These are phyloP conservation scores for Musa balbisiana DNA, from an alignment of 202 grass and related monocot genomes.

Conservation along the genomic window DNA sequence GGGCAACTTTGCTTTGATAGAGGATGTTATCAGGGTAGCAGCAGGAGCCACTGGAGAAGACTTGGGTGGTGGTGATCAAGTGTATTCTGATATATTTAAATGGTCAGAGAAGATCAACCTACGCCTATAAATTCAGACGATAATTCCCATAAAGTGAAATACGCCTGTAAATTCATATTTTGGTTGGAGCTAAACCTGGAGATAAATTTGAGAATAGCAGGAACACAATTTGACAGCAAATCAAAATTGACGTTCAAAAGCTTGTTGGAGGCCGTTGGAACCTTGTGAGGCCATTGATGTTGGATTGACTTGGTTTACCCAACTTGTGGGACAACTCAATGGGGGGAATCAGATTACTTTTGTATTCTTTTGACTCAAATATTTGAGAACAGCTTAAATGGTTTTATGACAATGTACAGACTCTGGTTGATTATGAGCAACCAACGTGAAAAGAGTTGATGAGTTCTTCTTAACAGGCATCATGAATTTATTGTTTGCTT, in stretches of 20 bases:
- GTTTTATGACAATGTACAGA: neutral
- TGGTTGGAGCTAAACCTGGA: neutral
- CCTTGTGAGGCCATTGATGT: no score
- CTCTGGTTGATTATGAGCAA: neutral
- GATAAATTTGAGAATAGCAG: neutral
- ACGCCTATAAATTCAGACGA: slow-evolving; percentile 31
- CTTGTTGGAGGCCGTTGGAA: no score
- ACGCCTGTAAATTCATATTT: no score
- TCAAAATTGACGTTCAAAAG: no score
- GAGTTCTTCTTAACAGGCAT: no score
- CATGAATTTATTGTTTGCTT: no score
- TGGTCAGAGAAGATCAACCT: slow-evolving; percentile 87
- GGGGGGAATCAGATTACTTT: neutral
- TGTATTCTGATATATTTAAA: slow-evolving; percentile 85
- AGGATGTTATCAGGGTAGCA: slow-evolving; percentile 89
- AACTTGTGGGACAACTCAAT: no score
- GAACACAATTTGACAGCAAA: neutral
- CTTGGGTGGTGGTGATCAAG: slow-evolving; percentile 67
- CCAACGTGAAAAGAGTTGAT: no score
- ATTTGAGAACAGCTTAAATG: neutral
- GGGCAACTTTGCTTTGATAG: slow-evolving; percentile 92
- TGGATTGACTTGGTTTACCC: no score
- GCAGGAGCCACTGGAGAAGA: slow-evolving; percentile 75
- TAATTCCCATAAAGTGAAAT: neutral
- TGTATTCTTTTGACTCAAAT: neutral